Base-by-base conservation (phyloP, 208 protist species). In the Trypanosoma boissoni region DNA sequence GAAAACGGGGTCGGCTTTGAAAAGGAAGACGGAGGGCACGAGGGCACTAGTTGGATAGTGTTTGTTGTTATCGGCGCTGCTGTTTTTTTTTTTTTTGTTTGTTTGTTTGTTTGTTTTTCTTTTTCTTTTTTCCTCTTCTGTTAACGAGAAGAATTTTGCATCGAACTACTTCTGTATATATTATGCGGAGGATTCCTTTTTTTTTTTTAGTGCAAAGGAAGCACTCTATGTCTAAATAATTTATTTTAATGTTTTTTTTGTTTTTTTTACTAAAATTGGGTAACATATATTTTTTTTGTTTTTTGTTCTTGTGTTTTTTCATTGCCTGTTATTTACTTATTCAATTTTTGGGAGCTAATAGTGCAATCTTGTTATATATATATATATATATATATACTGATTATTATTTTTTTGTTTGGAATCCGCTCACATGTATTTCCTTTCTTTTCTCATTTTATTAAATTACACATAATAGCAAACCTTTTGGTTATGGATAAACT, bases 301-400 rank as follows among this genome's bases (percentile, higher is more conserved):
- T 45, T 59, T 61, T 59, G 27, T 52, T 61, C 1, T 27, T 39
- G 32, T 43, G 57, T 18, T 4, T 27, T 24, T 41, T 39, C 54
- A 1, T 20, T 64, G 21, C 5, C 36, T 37, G 8, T 60, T 23
- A 12, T 27, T 39, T 32, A 52, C 34, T 41, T 61, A 52, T 61
- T 51, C 27, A 48, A 48, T n/a, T 18, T 23, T 43, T 36, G 16
- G 23, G 21, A 8, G 14, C 12, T 12, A 16, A 5, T 43, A 42
- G 50, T 42, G 10, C 42, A 27, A 12, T 20, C 42, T 23, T 52
- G 12, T 34, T 52, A 32, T 52, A 29, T 21, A 48, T 48, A 48
- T 48, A 48, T 48, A 48, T 48, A 48, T 48, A 29, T 52, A 12
- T 52, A 32, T 52, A 32, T 52, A 32, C 6, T n/a, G 12, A 21